Base-by-base conservation (phyloP, 2,329 filamentous ascomycete genomes). In the Ilyonectria sp. region DNA sequence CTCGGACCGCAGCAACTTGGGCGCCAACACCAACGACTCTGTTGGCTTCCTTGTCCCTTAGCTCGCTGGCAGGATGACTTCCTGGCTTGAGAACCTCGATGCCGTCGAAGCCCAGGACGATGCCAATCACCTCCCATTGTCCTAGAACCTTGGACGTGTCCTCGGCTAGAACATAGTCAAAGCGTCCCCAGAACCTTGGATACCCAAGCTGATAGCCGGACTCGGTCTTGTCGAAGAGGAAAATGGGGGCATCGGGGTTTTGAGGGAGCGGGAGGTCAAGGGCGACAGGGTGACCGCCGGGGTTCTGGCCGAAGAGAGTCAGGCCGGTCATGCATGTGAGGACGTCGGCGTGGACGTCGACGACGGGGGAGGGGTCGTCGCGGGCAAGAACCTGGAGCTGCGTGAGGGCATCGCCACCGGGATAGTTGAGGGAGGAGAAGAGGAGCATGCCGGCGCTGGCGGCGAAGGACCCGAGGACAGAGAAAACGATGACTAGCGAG, bases 361-460 rank as follows among this genome's bases (percentile, higher is more conserved):
- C 79, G 6, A 67, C 56, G 26, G 74, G 58, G 19, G 72, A 63
- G 8, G 76, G 67, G 43, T 76, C 67, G 26, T 71, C 65, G 33
- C 68, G 59, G 56, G 79, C 69, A 29, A 82, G 72, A 53, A 70
- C 68, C 66, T 86, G 84, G 44, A 92, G 82, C 50, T 86, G 83
- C 9, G 80, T 72, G 23, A 98, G 85, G 2, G 95, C 96, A 66
- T 93, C 89, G 23, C 94, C 96, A 54, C 96, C 96, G 1, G 96
- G 96, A 77, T 99, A 99, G 82, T 98, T 99, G 64, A 97, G 89
- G 15, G 93, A 92, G 0, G 94, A 97, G 67, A 97, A 83, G 31
- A 92, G 86, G 2, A 98, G 89, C 82, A 97, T 89, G 35, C 82
- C 86, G 3, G 86, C 84, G 63, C 92, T 93, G 40, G 88, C 83